A percentile compares a stretch with the other conserved stretches of the same genome.
Conservation (phyloP, 108 stramenopile genomes). For the Cyclotella distinguenda region DNA sequence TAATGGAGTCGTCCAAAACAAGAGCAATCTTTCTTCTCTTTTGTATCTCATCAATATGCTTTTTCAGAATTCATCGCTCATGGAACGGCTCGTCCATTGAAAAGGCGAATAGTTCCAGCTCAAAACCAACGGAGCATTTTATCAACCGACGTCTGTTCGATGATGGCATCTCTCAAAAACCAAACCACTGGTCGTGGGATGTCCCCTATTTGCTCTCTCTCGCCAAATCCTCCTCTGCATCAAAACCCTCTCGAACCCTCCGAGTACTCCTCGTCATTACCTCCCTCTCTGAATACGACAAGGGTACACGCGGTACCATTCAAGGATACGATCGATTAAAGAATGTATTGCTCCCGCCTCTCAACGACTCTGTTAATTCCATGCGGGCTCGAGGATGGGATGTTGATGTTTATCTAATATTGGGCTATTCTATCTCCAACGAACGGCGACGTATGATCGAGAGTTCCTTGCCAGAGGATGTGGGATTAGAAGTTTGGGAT, state of each 20-base stretch:
- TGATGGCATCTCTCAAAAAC: background rate
- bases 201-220: slow-evolving; percentile 16
- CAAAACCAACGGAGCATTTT: no score
- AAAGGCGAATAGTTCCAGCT: no score
- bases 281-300: slow-evolving; percentile 37
- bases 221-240: slow-evolving; percentile 8
- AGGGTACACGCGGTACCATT: slow-evolving; percentile 33
- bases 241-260: slow-evolving; percentile 1
- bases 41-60: no score
- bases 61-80: no score
- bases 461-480: slow-evolving; percentile 47
- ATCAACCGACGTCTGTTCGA: slow-evolving; percentile 2
- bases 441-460: slow-evolving; percentile 54
- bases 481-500: slow-evolving; percentile 65
- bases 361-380: slow-evolving; percentile 26
- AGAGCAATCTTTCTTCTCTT: no score
- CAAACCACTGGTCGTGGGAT: slow-evolving; percentile 13
- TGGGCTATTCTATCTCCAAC: slow-evolving; percentile 36
- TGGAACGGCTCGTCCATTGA: no score
- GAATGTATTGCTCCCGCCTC: slow-evolving; percentile 24
- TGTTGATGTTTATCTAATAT: slow-evolving; percentile 72
- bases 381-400: slow-evolving; percentile 52
- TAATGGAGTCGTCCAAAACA: no score
- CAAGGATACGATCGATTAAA: slow-evolving; percentile 26
- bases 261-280: slow-evolving; percentile 31